A percentile compares a stretch with the other conserved stretches of the same genome.
Conservation (phyloP, 2,329 filamentous ascomycete genomes). For the Aspergillus versicolor region DNA sequence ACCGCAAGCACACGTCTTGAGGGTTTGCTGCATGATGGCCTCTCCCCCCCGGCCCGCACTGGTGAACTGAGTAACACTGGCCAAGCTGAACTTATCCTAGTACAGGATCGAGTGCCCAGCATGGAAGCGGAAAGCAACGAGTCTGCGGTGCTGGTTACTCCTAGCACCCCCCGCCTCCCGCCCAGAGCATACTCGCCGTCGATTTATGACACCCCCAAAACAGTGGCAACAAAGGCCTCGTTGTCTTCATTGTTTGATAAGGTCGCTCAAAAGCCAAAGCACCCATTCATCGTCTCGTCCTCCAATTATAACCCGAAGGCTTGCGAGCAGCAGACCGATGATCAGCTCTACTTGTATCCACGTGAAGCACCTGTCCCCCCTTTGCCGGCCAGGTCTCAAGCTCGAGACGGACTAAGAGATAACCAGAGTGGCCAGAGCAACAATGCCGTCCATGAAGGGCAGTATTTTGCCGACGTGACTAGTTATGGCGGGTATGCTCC, state of each 20-base stretch:
- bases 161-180: constrained; percentile 2
- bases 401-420: background rate
- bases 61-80: constrained; percentile 17
- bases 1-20: constrained; percentile 5
- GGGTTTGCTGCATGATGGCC: constrained; percentile 16
- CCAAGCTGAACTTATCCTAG: constrained; percentile 13
- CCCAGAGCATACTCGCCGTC: constrained; percentile 9
- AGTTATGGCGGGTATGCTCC: constrained; percentile 25
- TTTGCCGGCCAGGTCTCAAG: background rate
- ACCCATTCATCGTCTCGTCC: constrained; percentile 16
- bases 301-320: background rate
- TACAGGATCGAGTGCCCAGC: constrained; percentile 11
- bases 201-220: constrained; percentile 2
- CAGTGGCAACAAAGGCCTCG: background rate
- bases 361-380: background rate
- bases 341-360: constrained; percentile 2
- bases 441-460: background rate
- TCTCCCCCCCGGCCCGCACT: constrained; percentile 17
- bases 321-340: background rate
- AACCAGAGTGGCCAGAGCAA: background rate
- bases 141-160: background rate
- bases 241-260: background rate
- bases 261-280: background rate
- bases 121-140: constrained; percentile 12
- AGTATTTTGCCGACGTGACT: constrained; percentile 15